Evolutionary conservation across 2,329 filamentous ascomycete genomes (phyloP).

Genomic region (Thermothelomyces thermophilus): DNA sequence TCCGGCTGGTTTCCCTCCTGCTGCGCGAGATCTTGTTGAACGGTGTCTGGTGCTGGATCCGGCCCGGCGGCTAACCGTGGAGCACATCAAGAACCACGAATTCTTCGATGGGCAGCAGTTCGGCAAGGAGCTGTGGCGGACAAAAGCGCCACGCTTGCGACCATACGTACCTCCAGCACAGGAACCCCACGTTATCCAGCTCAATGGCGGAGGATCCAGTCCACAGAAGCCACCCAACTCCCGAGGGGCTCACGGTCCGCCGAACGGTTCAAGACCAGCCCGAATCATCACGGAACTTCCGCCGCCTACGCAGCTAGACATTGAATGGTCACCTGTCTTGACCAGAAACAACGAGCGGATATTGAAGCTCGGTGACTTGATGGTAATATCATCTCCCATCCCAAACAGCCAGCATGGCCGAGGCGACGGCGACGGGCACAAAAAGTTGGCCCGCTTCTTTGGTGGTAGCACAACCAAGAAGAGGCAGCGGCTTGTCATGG

Average conservation of each 20-base stretch:
- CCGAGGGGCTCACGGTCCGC: slow-evolving; percentile 32
- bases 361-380: slow-evolving; percentile 83
- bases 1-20: slow-evolving; percentile 75
- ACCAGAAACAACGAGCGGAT: slow-evolving; percentile 90
- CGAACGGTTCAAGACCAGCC: slow-evolving; percentile 56
- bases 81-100: slow-evolving; percentile 93
- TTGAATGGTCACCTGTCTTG: slow-evolving; percentile 96
- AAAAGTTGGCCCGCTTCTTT: slow-evolving; percentile 91
- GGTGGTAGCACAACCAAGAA: slow-evolving; percentile 88
- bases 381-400: slow-evolving; percentile 73
- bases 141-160: slow-evolving; percentile 80
- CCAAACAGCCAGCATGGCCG: slow-evolving; percentile 68
- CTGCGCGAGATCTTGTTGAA: slow-evolving; percentile 84
- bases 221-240: slow-evolving; percentile 28
- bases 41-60: slow-evolving; percentile 86
- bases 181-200: slow-evolving; percentile 67
- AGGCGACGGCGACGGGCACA: slow-evolving; percentile 62
- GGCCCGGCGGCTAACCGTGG: slow-evolving; percentile 73
- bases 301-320: slow-evolving; percentile 92
- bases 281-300: slow-evolving; percentile 90
- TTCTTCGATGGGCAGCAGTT: slow-evolving; percentile 88
- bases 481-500: slow-evolving; percentile 84
- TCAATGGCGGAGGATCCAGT: slow-evolving; percentile 49
- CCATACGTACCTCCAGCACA: slow-evolving; percentile 71
- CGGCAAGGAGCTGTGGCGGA: slow-evolving; percentile 80